Conservation (phyloP, 2,329 filamentous ascomycete genomes). For the Neoascochyta sp. region DNA sequence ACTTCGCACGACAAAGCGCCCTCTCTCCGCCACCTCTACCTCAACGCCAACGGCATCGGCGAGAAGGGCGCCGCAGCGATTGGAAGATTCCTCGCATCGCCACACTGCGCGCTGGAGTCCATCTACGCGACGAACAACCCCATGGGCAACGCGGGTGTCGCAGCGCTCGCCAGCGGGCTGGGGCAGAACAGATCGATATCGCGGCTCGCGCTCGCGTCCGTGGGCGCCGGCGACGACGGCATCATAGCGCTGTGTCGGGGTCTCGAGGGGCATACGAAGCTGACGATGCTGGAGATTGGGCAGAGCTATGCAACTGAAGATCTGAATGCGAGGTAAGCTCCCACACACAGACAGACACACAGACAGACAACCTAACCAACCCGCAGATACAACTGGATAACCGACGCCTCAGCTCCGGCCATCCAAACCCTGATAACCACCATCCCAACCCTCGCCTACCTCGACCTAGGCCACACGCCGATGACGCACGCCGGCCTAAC, state of each 20-base stretch:
- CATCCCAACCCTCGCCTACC: conserved; percentile 37
- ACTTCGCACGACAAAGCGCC: conserved; percentile 26
- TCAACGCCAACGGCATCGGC: conserved; percentile 33
- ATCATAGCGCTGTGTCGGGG: conserved; percentile 40
- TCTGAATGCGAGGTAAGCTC: conserved; percentile 16
- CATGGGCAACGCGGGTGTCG: conserved; percentile 21
- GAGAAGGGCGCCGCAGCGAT: conserved; percentile 22
- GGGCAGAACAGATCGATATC: conserved; percentile 16
- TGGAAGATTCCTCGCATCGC: conserved; percentile 19
- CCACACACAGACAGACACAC: too few species aligned
- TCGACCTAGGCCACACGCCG: conserved; percentile 42
- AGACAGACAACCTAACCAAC: too few species aligned
- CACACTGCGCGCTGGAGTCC: conserved; percentile 26
- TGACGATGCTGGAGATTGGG: conserved; percentile 45
- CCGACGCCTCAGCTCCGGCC: conserved; percentile 36
- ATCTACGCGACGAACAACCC: conserved; percentile 36
- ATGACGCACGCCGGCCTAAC: conserved; percentile 24
- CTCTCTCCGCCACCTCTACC: conserved; percentile 30
- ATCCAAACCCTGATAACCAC: conserved; percentile 35
- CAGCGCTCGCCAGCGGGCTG: conserved; percentile 23
- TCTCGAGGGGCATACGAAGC: conserved; percentile 32
- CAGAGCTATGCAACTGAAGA: conserved; percentile 49
- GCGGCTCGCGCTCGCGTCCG: conserved; percentile 42
- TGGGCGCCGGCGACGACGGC: conserved; percentile 43
- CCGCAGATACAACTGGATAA: conserved; percentile 46